Evolutionary conservation across 2,329 filamentous ascomycete species (phyloP), one percentile per base, ranked within the genome.

Genomic region (Periconia sp.): DNA sequence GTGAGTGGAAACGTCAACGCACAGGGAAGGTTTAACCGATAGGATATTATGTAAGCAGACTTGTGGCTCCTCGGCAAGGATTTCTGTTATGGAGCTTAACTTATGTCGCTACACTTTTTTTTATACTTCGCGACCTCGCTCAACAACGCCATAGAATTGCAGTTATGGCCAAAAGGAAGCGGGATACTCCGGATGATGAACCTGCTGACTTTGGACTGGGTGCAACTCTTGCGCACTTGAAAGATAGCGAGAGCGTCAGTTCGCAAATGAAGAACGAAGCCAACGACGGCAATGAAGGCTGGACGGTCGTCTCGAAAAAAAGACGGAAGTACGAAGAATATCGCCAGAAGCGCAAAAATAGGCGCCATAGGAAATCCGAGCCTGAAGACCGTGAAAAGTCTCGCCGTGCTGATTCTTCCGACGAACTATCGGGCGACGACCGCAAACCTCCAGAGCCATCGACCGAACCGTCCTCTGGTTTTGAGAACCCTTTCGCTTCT

Each of bases 151-250:
- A 37, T n/a, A 37, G 3, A 37, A 13, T 31, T 11, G n/a, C 20
- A 45, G 18, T 18, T 47, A 71, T 70, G 67, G 55, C 62, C 33
- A 71, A 70, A 63, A 62, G 67, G 57, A 70, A 71, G 61, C 60
- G 65, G 47, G 54, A 56, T 19, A 58, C 49, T 45, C 33, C 56
- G 33, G 54, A 62, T 19, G 58, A 66, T 15, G 46, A 43, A 35
- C 49, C 56, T n/a, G 53, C 57, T 43, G 62, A 68, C 41, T 56
- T 65, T 42, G 64, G 69, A 17, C 58, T 72, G 17, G 68, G 66
- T 30, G 65, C 64, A 37, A 70, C 68, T 37, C 53, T 70, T 47
- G 65, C 66, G 46, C 61, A 64, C 47, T 47, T 70, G 57, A 58
- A 60, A 45, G 58, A 58, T 35, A 60, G 63, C 33, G 47, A 55